phyloP scores from a whole-genome alignment of 2,329 filamentous ascomycete species.

The Teratosphaeriaceae sp. region DNA sequence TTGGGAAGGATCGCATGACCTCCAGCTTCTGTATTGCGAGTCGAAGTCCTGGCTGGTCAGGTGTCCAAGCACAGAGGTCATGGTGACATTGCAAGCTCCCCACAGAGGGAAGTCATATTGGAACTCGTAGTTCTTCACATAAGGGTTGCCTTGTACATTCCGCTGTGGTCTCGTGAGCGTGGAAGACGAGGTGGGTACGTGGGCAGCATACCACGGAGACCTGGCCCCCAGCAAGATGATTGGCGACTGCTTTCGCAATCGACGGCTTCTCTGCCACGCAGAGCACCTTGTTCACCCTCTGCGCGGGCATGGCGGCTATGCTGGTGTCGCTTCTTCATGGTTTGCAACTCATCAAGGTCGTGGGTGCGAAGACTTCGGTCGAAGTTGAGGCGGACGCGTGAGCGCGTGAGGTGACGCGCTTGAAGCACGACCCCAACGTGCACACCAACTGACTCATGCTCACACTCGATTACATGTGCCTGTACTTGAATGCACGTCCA shows the following conservation, averaged over 20 bases:
- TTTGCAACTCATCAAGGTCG: neutral
- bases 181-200: neutral
- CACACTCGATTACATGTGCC: no score
- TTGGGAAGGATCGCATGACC: constrained; percentile 66
- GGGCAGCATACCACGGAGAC: constrained; percentile 37
- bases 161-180: constrained; percentile 43
- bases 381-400: neutral
- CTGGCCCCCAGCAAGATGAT: constrained; percentile 74
- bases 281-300: constrained; percentile 51
- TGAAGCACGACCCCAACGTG: neutral
- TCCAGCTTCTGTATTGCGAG: constrained; percentile 69
- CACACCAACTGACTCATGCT: no score
- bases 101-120: constrained; percentile 78
- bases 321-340: neutral
- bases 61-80: constrained; percentile 91
- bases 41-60: constrained; percentile 76
- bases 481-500: no score
- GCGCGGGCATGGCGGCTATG: neutral
- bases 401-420: neutral
- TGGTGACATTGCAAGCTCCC: constrained; percentile 78
- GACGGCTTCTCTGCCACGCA: constrained; percentile 87
- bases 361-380: neutral
- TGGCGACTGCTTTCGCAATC: constrained; percentile 89
- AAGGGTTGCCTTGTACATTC: constrained; percentile 61
- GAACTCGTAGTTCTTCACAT: constrained; percentile 92